Evolutionary conservation across 2,329 filamentous ascomycete species (phyloP).

Genomic region (Alternaria sp.): DNA sequence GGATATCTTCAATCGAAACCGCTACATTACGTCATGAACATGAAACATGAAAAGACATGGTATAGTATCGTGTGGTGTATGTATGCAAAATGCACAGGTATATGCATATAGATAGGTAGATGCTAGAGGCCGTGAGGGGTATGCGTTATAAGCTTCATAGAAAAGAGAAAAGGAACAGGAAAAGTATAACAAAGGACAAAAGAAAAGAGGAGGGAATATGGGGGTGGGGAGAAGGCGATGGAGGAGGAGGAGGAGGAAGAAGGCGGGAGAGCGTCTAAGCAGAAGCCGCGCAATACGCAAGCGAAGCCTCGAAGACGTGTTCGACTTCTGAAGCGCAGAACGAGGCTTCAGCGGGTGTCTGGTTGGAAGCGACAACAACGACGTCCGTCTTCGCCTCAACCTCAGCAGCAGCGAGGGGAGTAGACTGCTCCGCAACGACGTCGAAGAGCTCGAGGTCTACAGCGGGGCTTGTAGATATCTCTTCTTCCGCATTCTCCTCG

Average conservation of each 20-base stretch:
- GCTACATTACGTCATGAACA: constrained; percentile 7
- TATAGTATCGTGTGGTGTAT: not conserved
- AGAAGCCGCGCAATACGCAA: not conserved
- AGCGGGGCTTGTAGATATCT: not conserved
- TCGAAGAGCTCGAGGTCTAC: not conserved
- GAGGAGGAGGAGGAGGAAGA: not conserved
- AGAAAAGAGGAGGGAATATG: not conserved
- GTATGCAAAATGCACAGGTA: not conserved
- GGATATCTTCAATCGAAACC: not conserved
- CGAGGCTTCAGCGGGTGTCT: not conserved
- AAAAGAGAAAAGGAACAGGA: not conserved
- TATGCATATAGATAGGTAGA: not conserved
- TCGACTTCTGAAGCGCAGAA: constrained; percentile 1
- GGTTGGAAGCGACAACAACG: not conserved
- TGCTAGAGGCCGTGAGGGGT: not conserved
- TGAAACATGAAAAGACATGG: not conserved
- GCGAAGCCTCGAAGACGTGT: not conserved
- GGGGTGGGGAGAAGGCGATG: not conserved
- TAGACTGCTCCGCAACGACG: not conserved
- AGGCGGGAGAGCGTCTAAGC: not conserved
- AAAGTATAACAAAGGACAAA: not conserved
- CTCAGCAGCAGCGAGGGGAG: not conserved
- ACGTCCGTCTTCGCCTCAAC: not conserved
- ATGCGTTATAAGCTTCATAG: not conserved
- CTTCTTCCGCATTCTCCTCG: not conserved